Conservation (phyloP, 176 grass and related monocot genomes). For the Lolium multiflorum region DNA sequence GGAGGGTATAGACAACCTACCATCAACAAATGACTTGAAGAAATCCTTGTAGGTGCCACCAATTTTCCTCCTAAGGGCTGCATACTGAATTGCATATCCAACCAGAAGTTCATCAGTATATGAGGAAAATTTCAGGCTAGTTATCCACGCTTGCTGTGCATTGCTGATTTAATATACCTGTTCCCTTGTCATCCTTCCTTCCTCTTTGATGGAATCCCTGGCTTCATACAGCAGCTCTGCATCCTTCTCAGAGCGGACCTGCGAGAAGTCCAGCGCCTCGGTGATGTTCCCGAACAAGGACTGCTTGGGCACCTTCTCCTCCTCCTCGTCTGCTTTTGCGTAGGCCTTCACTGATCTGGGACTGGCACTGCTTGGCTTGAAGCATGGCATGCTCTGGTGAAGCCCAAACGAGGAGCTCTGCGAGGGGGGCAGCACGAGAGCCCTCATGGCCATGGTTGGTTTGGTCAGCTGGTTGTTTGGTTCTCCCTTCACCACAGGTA, state of each 20-base stretch:
- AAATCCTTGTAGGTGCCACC: constrained; percentile 99
- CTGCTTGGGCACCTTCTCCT: constrained; percentile 52
- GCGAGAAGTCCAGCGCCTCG: constrained; percentile 91
- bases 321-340: constrained; percentile 56
- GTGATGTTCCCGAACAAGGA: constrained; percentile 85
- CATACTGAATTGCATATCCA: constrained; percentile 57
- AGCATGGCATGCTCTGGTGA: constrained; percentile 23
- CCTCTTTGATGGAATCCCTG: constrained; percentile 68
- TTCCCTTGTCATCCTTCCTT: constrained; percentile 78
- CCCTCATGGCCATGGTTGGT: constrained; percentile 72
- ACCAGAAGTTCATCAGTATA: background rate
- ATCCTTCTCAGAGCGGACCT: constrained; percentile 84
- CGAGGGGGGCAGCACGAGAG: constrained; percentile 55
- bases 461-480: background rate
- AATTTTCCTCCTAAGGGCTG: constrained; percentile 91
- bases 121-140: background rate
- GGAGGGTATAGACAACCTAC: constrained; percentile 41
- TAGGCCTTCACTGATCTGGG: constrained; percentile 47
- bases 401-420: constrained; percentile 56
- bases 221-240: constrained; percentile 89
- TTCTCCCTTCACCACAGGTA: constrained; percentile 31
- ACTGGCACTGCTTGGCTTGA: constrained; percentile 19
- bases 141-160: background rate
- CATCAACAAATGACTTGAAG: constrained; percentile 98
- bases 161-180: constrained; percentile 51